Conservation (phyloP, 495 filamentous ascomycete species). For the Talaromyces liani region DNA sequence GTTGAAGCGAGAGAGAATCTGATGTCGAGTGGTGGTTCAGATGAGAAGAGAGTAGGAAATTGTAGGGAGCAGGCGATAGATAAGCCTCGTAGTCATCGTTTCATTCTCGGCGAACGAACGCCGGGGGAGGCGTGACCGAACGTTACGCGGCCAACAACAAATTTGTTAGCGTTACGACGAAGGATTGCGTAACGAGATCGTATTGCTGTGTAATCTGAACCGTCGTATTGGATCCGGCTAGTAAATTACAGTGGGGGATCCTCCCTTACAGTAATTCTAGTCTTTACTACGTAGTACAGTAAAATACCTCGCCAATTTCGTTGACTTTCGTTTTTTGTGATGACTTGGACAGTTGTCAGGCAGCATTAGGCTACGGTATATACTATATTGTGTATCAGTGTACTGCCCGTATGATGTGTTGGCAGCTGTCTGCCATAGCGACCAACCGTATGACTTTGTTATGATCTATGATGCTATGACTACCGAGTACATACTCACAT, state of each 20-base stretch:
- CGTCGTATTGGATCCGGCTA: background rate
- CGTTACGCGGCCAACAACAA: background rate
- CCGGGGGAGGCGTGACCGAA: background rate
- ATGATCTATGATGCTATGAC: background rate
- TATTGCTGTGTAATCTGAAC: background rate
- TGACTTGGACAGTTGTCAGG: background rate
- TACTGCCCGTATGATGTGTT: background rate
- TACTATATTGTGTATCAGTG: background rate
- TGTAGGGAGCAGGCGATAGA: background rate
- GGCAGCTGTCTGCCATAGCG: background rate
- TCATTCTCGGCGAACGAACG: background rate
- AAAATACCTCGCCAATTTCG: background rate
- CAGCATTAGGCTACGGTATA: background rate
- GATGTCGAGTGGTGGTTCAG: background rate
- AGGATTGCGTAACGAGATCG: background rate
- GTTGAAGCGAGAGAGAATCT: background rate
- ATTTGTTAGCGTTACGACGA: background rate
- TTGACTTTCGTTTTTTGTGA: background rate
- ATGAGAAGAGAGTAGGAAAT: background rate
- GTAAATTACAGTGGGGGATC: background rate
- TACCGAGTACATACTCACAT: background rate
- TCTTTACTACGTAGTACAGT: too few relatives aligned
- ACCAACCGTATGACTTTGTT: background rate
- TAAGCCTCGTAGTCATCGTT: conserved; percentile 5
- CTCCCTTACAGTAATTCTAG: background rate